Conservation (phyloP, 495 filamentous ascomycete species). For the Neurospora cerealis region DNA sequence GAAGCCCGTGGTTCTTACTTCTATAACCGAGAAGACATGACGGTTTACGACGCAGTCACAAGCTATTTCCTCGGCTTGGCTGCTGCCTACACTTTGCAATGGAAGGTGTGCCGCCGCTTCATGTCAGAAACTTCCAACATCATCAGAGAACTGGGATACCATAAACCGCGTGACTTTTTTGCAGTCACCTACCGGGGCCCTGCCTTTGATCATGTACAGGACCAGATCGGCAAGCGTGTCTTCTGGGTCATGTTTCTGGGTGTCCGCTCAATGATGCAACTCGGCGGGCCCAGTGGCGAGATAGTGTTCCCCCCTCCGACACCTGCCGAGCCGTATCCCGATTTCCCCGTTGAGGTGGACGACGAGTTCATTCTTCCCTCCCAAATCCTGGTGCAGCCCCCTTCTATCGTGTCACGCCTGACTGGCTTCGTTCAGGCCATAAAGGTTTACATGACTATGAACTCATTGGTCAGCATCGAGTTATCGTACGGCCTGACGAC, state of each 20-base stretch:
- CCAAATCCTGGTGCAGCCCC: slow-evolving; percentile 53
- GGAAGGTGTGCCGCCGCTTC: slow-evolving; percentile 56
- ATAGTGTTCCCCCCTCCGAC: slow-evolving; percentile 62
- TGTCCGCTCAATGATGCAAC: slow-evolving; percentile 55
- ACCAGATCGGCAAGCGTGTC: slow-evolving; percentile 67
- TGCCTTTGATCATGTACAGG: slow-evolving; percentile 55
- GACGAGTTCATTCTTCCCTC: slow-evolving; percentile 61
- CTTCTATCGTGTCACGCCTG: slow-evolving; percentile 49
- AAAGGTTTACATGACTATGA: slow-evolving; percentile 61
- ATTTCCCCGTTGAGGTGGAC: slow-evolving; percentile 69
- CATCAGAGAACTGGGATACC: slow-evolving; percentile 54
- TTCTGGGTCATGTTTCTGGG: slow-evolving; percentile 71
- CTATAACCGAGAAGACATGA: slow-evolving; percentile 51
- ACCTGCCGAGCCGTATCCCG: slow-evolving; percentile 63
- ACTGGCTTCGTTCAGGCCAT: slow-evolving; percentile 72
- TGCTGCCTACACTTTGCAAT: slow-evolving; percentile 59
- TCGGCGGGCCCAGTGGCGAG: slow-evolving; percentile 55
- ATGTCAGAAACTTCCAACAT: slow-evolving; percentile 66
- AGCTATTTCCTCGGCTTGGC: slow-evolving; percentile 73
- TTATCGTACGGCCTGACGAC: slow-evolving; percentile 61
- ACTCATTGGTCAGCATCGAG: slow-evolving; percentile 56
- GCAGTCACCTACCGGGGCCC: slow-evolving; percentile 23
- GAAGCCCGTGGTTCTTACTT: slow-evolving; percentile 63
- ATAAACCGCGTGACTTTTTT: slow-evolving; percentile 35
- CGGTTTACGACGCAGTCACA: slow-evolving; percentile 72